Conservation (phyloP, 1,284 basidiomycete genomes). For the Sphagnurus paluster region DNA sequence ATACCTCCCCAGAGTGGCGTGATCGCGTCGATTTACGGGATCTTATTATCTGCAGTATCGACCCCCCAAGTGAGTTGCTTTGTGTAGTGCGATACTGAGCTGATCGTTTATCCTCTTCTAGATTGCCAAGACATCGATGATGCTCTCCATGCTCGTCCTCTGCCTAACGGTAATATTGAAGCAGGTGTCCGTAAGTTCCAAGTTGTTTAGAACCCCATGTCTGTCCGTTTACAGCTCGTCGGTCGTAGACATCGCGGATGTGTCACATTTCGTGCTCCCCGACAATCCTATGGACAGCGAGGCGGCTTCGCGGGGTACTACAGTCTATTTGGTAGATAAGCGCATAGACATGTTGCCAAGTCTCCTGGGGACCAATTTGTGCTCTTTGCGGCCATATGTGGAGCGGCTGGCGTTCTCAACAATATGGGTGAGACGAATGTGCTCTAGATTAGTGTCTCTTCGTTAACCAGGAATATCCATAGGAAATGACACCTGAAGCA, state of each 20-base stretch:
- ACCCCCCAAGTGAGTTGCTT: constrained; percentile 70
- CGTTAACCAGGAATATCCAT: not conserved
- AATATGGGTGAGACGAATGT: constrained; percentile 93
- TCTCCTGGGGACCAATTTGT: constrained; percentile 94
- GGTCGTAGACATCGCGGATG: constrained; percentile 90
- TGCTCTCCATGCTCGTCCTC: constrained; percentile 88
- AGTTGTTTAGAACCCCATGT: not conserved
- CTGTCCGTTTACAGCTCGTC: not conserved
- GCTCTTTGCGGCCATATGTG: constrained; percentile 90
- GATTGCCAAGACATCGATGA: constrained; percentile 99
- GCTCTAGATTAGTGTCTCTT: not conserved
- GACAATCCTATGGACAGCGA: constrained; percentile 98
- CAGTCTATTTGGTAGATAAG: constrained; percentile 98
- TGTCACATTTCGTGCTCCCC: constrained; percentile 93
- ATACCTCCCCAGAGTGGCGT: constrained; percentile 60
- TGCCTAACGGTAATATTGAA: constrained; percentile 96
- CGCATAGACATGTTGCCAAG: constrained; percentile 98
- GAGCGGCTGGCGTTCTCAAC: constrained; percentile 95
- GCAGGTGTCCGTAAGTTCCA: constrained; percentile 94
- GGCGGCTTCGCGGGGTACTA: constrained; percentile 93
- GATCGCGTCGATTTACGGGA: constrained; percentile 89
- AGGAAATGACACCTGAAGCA: constrained; percentile 87
- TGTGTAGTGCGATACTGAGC: not conserved
- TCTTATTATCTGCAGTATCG: constrained; percentile 93
- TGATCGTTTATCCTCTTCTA: constrained; percentile 24